A percentile compares a stretch with the other conserved stretches of the same genome.
Evolutionary conservation across 2,329 filamentous ascomycete species (phyloP).

Genomic region (Cordyceps cateniannulata): DNA sequence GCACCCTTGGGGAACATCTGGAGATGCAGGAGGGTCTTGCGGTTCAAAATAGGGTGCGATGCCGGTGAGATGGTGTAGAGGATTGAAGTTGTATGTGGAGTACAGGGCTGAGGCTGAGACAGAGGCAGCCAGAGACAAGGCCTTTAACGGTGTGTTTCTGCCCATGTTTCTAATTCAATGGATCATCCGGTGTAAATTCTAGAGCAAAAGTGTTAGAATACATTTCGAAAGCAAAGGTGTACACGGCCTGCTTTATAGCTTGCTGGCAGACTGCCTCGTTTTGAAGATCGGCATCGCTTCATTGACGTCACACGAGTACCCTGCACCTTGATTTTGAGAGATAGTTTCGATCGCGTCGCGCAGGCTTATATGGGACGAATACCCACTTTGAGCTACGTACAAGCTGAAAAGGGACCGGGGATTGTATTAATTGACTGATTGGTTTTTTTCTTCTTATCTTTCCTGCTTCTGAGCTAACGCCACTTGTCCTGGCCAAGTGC

Average conservation of each 20-base stretch:
- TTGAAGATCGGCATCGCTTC: neutral
- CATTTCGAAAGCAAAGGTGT: neutral
- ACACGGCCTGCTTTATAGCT: neutral
- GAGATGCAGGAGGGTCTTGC: slow-evolving; percentile 38
- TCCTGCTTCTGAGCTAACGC: no score
- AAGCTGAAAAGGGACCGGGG: neutral
- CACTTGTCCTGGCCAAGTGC: no score
- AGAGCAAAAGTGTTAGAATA: neutral
- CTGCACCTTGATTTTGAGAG: slow-evolving; percentile 8
- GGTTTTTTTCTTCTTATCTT: neutral
- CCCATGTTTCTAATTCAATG: neutral
- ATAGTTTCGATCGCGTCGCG: neutral
- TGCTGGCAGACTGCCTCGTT: neutral
- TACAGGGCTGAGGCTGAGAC: slow-evolving; percentile 28
- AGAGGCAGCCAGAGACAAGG: slow-evolving; percentile 7
- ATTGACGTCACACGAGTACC: slow-evolving; percentile 6
- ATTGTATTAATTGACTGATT: neutral
- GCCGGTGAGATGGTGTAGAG: slow-evolving; percentile 48
- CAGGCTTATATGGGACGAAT: neutral
- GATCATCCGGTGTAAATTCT: neutral
- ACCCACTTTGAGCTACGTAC: neutral
- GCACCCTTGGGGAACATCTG: slow-evolving; percentile 42
- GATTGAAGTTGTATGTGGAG: slow-evolving; percentile 44
- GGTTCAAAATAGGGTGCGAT: slow-evolving; percentile 53
- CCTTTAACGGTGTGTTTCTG: neutral